These are phyloP conservation scores for Fusarium anguioides DNA, from an alignment of 2,329 filamentous ascomycete species.

Conservation along the genomic window DNA sequence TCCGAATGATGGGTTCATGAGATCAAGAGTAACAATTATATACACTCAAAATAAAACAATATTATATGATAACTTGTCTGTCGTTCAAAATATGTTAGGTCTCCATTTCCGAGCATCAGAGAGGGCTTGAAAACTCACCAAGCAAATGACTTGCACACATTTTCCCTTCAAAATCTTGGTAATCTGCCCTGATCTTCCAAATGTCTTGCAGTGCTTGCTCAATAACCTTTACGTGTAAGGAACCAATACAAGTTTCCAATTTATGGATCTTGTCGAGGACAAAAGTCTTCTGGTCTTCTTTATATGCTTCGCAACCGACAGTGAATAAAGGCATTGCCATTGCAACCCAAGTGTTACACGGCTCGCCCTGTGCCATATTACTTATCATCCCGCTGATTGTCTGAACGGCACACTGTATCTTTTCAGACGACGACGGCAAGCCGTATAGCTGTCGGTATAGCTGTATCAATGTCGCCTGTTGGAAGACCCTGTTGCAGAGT, in stretches of 20 bases:
- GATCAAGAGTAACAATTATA: rapidly evolving
- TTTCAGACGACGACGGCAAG: conserved; percentile 27
- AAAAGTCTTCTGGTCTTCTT: conserved; percentile 31
- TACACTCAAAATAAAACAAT: conserved; percentile 41
- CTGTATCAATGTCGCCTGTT: conserved; percentile 45
- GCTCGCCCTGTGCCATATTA: conserved; percentile 46
- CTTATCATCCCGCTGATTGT: conserved; percentile 39
- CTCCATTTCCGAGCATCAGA: not conserved
- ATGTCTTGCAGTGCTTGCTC: conserved; percentile 43
- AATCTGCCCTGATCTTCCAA: conserved; percentile 40
- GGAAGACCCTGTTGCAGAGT: conserved; percentile 44
- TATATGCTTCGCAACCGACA: conserved; percentile 44
- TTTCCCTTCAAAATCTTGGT: conserved; percentile 27
- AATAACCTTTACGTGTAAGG: conserved; percentile 43
- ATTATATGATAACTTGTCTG: conserved; percentile 44
- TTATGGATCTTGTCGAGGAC: conserved; percentile 44
- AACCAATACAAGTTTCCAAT: conserved; percentile 42
- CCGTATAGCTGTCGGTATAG: conserved; percentile 42
- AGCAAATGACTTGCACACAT: conserved; percentile 40
- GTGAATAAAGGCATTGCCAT: conserved; percentile 49
- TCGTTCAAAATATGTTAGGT: not conserved
- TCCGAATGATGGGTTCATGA: not conserved
- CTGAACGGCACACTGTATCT: conserved; percentile 32
- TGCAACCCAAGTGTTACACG: conserved; percentile 48
- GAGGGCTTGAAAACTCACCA: conserved; percentile 21